Conservation (phyloP, 1,139 yeast species). For the Debaryomyces singareniensis region DNA sequence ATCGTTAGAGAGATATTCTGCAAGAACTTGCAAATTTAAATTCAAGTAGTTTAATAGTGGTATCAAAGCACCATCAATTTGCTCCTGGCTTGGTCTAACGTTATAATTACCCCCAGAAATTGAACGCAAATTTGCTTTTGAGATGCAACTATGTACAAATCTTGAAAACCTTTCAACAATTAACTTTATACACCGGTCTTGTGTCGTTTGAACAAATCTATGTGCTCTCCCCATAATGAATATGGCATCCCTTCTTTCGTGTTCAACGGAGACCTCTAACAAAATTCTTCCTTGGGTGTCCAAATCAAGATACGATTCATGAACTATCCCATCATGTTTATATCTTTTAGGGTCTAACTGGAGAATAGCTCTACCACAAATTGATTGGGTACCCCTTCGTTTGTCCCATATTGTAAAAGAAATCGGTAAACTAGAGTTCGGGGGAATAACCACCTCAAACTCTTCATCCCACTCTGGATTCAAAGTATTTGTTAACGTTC, state of each 20-base stretch:
- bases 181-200: constrained; percentile 57
- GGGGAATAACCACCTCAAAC: constrained; percentile 53
- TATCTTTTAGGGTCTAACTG: constrained; percentile 61
- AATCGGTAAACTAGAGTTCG: constrained; percentile 36
- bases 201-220: constrained; percentile 54
- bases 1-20: constrained; percentile 54
- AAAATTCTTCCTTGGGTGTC: constrained; percentile 63
- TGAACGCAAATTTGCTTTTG: constrained; percentile 40
- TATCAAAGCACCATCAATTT: constrained; percentile 61
- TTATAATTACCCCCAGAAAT: constrained; percentile 49
- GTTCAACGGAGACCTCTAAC: constrained; percentile 67
- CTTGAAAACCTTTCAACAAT: constrained; percentile 58
- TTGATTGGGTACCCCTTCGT: constrained; percentile 49
- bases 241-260: constrained; percentile 69
- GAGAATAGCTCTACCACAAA: constrained; percentile 64
- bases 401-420: constrained; percentile 75
- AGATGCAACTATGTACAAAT: constrained; percentile 36
- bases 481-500: constrained; percentile 52
- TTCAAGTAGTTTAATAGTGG: constrained; percentile 75
- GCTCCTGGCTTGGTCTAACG: constrained; percentile 42
- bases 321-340: constrained; percentile 63
- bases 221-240: constrained; percentile 76
- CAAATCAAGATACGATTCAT: constrained; percentile 54
- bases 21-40: constrained; percentile 60
- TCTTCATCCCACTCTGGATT: constrained; percentile 90